phyloP scores from a whole-genome alignment of 345 rosid genomes.

The Eutrema japonicum region DNA sequence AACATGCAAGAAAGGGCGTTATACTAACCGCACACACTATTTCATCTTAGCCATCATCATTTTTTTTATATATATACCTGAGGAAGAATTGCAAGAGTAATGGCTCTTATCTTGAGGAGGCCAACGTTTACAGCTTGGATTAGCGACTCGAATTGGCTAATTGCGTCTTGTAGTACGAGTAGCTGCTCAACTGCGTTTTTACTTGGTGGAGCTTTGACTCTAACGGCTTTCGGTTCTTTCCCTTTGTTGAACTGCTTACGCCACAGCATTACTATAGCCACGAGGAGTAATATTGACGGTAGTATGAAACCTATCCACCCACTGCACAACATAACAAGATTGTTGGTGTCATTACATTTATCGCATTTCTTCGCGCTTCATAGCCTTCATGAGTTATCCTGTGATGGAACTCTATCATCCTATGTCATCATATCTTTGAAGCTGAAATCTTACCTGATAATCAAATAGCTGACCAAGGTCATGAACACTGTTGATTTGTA shows the following conservation, averaged over 20 bases:
- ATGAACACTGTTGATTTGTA: constrained; percentile 65
- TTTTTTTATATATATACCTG: constrained; percentile 54
- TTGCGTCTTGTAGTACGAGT: constrained; percentile 73
- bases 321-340: constrained; percentile 48
- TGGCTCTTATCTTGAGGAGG: constrained; percentile 91
- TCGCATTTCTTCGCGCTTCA: neutral
- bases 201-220: constrained; percentile 68
- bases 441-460: constrained; percentile 38
- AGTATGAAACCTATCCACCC: constrained; percentile 71
- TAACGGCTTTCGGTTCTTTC: constrained; percentile 61
- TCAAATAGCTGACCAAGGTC: constrained; percentile 48
- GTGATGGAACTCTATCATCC: constrained; percentile 2
- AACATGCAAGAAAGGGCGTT: neutral
- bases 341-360: constrained; percentile 20
- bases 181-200: constrained; percentile 94
- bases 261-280: constrained; percentile 72
- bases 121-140: constrained; percentile 75
- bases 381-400: constrained; percentile 17
- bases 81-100: constrained; percentile 75
- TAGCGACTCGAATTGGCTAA: constrained; percentile 68
- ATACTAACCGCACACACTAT: neutral
- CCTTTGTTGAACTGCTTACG: constrained; percentile 58
- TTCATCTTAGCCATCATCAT: neutral
- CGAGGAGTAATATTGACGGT: constrained; percentile 53
- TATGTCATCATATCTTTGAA: neutral